phyloP scores from a whole-genome alignment of 371 early-diverging fungal genomes.

The Amoeboaphelidium protococcarum region DNA sequence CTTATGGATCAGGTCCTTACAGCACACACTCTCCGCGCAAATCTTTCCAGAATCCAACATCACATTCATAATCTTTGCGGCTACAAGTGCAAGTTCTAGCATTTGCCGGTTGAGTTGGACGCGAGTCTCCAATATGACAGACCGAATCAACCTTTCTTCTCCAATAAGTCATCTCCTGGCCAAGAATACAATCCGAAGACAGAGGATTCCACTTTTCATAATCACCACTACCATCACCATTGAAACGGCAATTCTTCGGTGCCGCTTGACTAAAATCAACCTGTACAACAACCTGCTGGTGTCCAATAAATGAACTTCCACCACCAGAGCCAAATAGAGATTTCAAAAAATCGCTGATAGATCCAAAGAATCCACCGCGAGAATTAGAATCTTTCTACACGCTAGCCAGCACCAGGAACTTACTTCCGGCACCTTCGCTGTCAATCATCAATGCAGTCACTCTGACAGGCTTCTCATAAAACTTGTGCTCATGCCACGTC shows the following conservation, averaged over 20 bases:
- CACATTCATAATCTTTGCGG: conserved; percentile 64
- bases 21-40: conserved; percentile 13
- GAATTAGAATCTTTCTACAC: not conserved
- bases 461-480: conserved; percentile 9
- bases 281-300: too few species aligned
- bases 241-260: too few species aligned
- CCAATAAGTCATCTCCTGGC: conserved; percentile 35
- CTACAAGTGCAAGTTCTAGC: conserved; percentile 44
- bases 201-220: not conserved
- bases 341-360: not conserved
- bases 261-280: too few species aligned
- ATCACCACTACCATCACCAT: not conserved
- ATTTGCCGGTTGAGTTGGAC: conserved; percentile 21
- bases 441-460: conserved; percentile 9
- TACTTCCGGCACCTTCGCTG: conserved; percentile 8
- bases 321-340: not conserved
- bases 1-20: conserved; percentile 10
- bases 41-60: conserved; percentile 11
- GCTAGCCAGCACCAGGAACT: conserved; percentile 11
- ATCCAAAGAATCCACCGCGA: not conserved
- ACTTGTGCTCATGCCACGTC: conserved; percentile 29
- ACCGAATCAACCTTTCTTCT: conserved; percentile 38
- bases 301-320: too few species aligned
- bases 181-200: conserved; percentile 51
- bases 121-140: conserved; percentile 27